These are phyloP conservation scores for Penicillium sp. DNA, from an alignment of 2,329 filamentous ascomycete species.

Conservation along the genomic window DNA sequence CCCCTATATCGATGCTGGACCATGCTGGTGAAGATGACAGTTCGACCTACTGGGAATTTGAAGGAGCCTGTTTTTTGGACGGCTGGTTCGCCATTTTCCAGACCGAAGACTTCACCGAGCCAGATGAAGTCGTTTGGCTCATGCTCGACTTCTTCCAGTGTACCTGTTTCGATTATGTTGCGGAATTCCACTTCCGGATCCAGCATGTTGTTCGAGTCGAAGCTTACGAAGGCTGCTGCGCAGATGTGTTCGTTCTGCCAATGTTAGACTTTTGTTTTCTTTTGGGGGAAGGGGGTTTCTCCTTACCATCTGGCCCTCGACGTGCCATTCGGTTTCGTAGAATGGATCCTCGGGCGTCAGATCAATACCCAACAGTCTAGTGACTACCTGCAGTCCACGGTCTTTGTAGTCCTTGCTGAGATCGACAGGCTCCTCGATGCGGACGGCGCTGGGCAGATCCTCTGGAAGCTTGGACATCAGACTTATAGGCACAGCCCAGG, in stretches of 20 bases:
- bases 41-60: conserved; percentile 16
- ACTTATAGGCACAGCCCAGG: conserved; percentile 30
- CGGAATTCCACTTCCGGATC: conserved; percentile 51
- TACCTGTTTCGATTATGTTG: conserved; percentile 35
- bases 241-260: conserved; percentile 59
- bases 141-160: conserved; percentile 29
- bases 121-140: conserved; percentile 29
- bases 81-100: conserved; percentile 23
- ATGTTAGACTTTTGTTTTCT: not conserved
- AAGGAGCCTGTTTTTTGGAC: conserved; percentile 26
- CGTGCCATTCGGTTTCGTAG: conserved; percentile 47
- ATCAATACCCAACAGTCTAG: conserved; percentile 59
- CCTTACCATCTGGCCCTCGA: conserved; percentile 47
- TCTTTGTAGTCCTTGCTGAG: conserved; percentile 37
- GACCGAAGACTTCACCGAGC: conserved; percentile 29
- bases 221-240: conserved; percentile 60
- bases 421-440: conserved; percentile 27
- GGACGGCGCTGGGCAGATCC: conserved; percentile 24
- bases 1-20: conserved; percentile 51
- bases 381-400: conserved; percentile 56
- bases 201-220: conserved; percentile 58
- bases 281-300: not conserved
- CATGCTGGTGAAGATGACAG: conserved; percentile 31
- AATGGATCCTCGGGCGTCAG: conserved; percentile 55
- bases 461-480: conserved; percentile 27